These are phyloP conservation scores for Wickerhamomyces queroliae DNA, from an alignment of 805 yeast species.

Conservation along the genomic window DNA sequence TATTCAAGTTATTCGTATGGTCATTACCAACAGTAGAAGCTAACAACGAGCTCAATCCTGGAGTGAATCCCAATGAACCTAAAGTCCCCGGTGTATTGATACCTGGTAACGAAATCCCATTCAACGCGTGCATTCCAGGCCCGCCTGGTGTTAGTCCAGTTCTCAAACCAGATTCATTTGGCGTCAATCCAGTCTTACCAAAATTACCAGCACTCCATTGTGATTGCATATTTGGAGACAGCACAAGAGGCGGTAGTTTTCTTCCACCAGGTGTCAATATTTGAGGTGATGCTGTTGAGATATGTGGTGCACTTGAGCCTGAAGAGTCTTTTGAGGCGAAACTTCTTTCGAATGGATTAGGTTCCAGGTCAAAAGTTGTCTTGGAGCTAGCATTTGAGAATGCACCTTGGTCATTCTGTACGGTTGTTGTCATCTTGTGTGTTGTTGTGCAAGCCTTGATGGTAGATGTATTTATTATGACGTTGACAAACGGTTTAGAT, in stretches of 20 bases:
- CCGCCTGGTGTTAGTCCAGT: constrained; percentile 69
- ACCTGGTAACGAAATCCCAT: constrained; percentile 27
- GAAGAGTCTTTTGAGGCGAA: constrained; percentile 60
- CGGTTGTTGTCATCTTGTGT: background rate
- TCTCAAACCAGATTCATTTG: constrained; percentile 68
- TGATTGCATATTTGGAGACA: constrained; percentile 20
- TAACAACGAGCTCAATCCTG: constrained; percentile 28
- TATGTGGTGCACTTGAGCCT: constrained; percentile 16
- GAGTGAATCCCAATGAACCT: constrained; percentile 24
- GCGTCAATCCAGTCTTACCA: constrained; percentile 57
- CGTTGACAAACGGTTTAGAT: too few species aligned
- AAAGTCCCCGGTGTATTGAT: constrained; percentile 17
- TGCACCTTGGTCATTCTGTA: background rate
- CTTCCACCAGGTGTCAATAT: constrained; percentile 53
- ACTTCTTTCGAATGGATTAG: constrained; percentile 92
- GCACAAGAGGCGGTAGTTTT: constrained; percentile 43
- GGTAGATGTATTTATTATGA: background rate
- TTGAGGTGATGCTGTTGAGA: constrained; percentile 37
- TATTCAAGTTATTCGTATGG: background rate
- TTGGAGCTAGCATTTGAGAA: constrained; percentile 5
- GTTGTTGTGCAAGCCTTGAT: background rate
- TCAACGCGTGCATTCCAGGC: constrained; percentile 35
- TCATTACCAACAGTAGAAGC: constrained; percentile 13
- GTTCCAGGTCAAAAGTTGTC: constrained; percentile 69
- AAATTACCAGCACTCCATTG: constrained; percentile 18